These are phyloP conservation scores for Fonsecaea pedrosoi DNA, from an alignment of 2,329 filamentous ascomycete species.

Conservation along the genomic window DNA sequence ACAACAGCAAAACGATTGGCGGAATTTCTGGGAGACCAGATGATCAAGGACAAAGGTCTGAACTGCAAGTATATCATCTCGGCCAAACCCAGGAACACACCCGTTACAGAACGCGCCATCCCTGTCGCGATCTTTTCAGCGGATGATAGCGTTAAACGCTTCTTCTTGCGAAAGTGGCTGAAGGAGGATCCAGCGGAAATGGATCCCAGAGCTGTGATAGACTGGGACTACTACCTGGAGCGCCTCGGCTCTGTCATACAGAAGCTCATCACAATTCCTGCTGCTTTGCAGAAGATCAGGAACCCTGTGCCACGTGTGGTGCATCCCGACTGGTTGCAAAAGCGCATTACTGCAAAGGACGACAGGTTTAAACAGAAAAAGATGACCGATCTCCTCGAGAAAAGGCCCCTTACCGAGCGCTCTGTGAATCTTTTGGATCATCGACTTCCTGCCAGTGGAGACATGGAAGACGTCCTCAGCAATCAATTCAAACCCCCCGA, in stretches of 20 bases:
- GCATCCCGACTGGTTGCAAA: slow-evolving; percentile 96
- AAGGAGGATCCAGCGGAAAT: slow-evolving; percentile 91
- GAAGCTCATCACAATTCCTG: slow-evolving; percentile 98
- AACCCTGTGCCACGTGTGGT: slow-evolving; percentile 93
- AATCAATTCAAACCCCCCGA: slow-evolving; percentile 71
- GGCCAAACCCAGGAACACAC: slow-evolving; percentile 80
- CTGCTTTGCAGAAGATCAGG: slow-evolving; percentile 89
- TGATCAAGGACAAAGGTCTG: slow-evolving; percentile 98
- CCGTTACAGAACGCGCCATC: slow-evolving; percentile 91
- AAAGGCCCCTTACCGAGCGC: slow-evolving; percentile 59
- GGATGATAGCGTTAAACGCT: slow-evolving; percentile 82
- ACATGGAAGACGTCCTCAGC: slow-evolving; percentile 82
- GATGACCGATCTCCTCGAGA: slow-evolving; percentile 86
- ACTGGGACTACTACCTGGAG: slow-evolving; percentile 98
- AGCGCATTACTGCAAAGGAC: slow-evolving; percentile 91
- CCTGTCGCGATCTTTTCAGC: slow-evolving; percentile 98
- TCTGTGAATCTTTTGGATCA: slow-evolving; percentile 63
- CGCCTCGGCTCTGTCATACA: slow-evolving; percentile 96
- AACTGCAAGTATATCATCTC: slow-evolving; percentile 99
- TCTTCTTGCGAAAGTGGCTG: slow-evolving; percentile 93
- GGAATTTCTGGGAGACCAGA: slow-evolving; percentile 95
- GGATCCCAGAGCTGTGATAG: slow-evolving; percentile 85
- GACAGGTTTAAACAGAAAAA: slow-evolving; percentile 99
- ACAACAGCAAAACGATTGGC: slow-evolving; percentile 94
- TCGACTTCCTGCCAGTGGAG: slow-evolving; percentile 62